These are phyloP conservation scores for Plasmodium coatneyi DNA, from an alignment of 169 alveolate species.

Conservation along the genomic window DNA sequence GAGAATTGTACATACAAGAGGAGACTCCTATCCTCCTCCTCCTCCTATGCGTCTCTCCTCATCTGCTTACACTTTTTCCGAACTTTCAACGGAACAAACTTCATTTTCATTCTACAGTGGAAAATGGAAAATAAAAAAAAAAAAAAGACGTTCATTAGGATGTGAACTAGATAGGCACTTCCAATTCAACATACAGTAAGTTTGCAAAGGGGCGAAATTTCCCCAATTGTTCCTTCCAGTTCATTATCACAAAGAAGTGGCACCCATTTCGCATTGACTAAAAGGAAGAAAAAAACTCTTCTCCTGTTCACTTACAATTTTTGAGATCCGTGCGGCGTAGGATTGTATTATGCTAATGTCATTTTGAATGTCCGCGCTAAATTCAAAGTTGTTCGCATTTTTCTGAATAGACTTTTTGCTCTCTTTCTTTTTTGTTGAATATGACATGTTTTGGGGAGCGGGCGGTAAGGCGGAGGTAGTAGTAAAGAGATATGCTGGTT, in stretches of 20 bases:
- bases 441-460: constrained; percentile 46
- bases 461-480: background rate
- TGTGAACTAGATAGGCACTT: background rate
- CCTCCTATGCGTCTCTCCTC: background rate
- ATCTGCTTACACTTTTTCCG: constrained; percentile 65
- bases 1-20: background rate
- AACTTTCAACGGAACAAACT: constrained; percentile 63
- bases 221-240: background rate
- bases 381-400: constrained; percentile 13
- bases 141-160: background rate
- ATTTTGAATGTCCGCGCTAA: constrained; percentile 56
- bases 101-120: constrained; percentile 40
- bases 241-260: background rate
- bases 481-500: background rate
- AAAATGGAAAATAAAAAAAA: constrained; percentile 7
- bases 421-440: constrained; percentile 40
- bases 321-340: constrained; percentile 39
- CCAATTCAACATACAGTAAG: background rate
- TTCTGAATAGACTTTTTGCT: constrained; percentile 5
- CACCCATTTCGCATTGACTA: background rate
- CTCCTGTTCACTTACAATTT: constrained; percentile 13
- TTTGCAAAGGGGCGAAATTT: background rate
- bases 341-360: constrained; percentile 48
- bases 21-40: background rate
- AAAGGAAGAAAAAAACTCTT: background rate